These are phyloP conservation scores for Xylogone sp. DNA, from an alignment of 2,329 filamentous ascomycete genomes.

Conservation along the genomic window DNA sequence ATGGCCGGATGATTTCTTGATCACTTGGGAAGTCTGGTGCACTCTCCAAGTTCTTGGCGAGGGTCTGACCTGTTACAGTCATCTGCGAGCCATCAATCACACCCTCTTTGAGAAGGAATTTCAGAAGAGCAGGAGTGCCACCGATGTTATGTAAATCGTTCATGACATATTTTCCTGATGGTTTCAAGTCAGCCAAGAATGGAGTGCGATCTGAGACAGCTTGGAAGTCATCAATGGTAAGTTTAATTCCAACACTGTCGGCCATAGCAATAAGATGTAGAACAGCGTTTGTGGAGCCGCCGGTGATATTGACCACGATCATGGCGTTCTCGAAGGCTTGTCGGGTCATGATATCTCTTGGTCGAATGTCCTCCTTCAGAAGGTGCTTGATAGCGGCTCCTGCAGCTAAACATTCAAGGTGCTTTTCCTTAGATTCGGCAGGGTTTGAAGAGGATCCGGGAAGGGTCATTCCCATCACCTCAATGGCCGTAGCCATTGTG, in stretches of 20 bases:
- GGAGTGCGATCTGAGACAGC: constrained; percentile 73
- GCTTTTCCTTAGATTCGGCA: constrained; percentile 69
- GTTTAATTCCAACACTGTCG: constrained; percentile 74
- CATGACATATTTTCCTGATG: constrained; percentile 64
- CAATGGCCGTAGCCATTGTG: constrained; percentile 72
- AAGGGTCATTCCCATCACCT: constrained; percentile 73
- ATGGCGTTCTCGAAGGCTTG: constrained; percentile 83
- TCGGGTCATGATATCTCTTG: constrained; percentile 74
- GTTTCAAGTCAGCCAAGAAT: constrained; percentile 79
- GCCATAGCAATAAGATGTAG: constrained; percentile 82
- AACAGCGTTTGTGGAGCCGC: constrained; percentile 82
- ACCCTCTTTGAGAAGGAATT: constrained; percentile 54
- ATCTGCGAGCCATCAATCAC: constrained; percentile 56
- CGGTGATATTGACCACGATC: constrained; percentile 77
- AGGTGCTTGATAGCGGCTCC: constrained; percentile 72
- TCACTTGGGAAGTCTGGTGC: constrained; percentile 61
- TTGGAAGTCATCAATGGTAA: constrained; percentile 86
- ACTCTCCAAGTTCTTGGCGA: constrained; percentile 55
- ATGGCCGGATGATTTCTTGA: constrained; percentile 66
- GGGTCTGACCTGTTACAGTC: constrained; percentile 56
- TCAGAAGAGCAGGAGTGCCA: constrained; percentile 53
- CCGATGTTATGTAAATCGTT: constrained; percentile 53
- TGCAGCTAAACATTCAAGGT: constrained; percentile 67
- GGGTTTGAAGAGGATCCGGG: constrained; percentile 78
- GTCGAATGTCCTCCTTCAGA: constrained; percentile 72